These are phyloP conservation scores for Mycocentrospora acerina DNA, from an alignment of 2,329 filamentous ascomycete species.

Conservation along the genomic window DNA sequence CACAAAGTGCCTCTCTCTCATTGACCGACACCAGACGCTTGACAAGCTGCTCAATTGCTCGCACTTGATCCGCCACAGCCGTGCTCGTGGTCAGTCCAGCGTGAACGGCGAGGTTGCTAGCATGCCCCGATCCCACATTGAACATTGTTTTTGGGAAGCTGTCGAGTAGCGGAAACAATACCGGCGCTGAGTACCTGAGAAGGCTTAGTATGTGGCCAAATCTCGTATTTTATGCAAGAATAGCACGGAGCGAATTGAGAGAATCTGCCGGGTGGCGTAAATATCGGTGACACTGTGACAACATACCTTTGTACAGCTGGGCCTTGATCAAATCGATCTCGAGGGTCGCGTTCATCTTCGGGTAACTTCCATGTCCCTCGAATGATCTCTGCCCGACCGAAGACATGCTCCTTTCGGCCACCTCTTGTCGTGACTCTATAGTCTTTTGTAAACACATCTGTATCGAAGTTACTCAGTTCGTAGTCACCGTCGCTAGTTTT, in stretches of 20 bases:
- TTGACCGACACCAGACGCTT: conserved; percentile 66
- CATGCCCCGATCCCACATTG: conserved; percentile 44
- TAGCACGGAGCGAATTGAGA: neutral
- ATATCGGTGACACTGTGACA: too few species aligned
- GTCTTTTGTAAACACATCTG: conserved; percentile 36
- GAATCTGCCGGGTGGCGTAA: conserved; percentile 1
- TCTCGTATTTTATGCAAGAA: conserved; percentile 3
- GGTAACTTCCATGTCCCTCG: conserved; percentile 43
- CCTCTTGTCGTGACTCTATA: conserved; percentile 19
- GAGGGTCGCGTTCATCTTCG: conserved; percentile 32
- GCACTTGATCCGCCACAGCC: conserved; percentile 68
- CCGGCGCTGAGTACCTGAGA: conserved; percentile 51
- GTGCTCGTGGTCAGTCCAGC: conserved; percentile 71
- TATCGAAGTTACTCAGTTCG: conserved; percentile 32
- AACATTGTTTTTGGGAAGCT: conserved; percentile 78
- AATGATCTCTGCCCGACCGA: conserved; percentile 43
- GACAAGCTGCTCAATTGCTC: conserved; percentile 64
- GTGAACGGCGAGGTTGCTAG: conserved; percentile 49
- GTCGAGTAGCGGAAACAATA: conserved; percentile 75
- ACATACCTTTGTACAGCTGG: conserved; percentile 41
- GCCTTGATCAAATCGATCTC: conserved; percentile 38
- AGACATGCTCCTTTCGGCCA: conserved; percentile 39
- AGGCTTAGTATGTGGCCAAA: conserved; percentile 16
- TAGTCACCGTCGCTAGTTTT: conserved; percentile 19
- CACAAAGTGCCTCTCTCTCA: conserved; percentile 80